phyloP scores from a whole-genome alignment of 768 basidiomycete species.

The Boletus insuetus region DNA sequence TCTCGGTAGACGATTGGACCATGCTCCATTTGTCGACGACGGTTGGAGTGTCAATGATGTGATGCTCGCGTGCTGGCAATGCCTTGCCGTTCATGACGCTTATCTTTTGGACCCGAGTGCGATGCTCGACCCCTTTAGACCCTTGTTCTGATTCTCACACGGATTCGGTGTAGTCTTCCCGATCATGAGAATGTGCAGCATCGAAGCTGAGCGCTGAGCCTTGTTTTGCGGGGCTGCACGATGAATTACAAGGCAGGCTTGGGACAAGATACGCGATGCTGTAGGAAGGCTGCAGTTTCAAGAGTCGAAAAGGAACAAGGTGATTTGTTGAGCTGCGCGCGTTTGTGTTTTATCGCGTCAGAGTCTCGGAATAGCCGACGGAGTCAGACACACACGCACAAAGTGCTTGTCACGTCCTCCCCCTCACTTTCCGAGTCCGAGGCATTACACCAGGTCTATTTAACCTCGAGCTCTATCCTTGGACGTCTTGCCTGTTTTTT shows the following conservation, averaged over 20 bases:
- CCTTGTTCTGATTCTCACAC: conserved; percentile 11
- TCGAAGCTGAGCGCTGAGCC: background rate
- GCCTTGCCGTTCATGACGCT: background rate
- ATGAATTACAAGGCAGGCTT: background rate
- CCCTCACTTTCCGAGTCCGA: too few species aligned
- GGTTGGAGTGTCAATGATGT: background rate
- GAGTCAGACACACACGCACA: conserved; percentile 6
- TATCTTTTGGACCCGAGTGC: background rate
- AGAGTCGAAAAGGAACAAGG: background rate
- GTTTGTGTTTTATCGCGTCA: too few species aligned
- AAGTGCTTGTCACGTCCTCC: too few species aligned
- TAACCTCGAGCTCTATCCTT: too few species aligned
- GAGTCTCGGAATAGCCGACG: conserved; percentile 18
- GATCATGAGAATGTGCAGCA: conserved; percentile 9
- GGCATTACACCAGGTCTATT: background rate
- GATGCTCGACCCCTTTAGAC: conserved; percentile 1
- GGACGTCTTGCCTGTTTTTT: background rate
- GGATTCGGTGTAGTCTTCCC: conserved; percentile 9
- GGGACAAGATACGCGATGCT: conserved; percentile 15
- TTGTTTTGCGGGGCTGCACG: conserved; percentile 2
- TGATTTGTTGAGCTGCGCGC: too few species aligned
- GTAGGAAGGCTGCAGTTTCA: background rate
- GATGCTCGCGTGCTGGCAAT: conserved; percentile 4
- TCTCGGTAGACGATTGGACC: background rate
- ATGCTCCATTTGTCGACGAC: background rate